A percentile compares a stretch with the other conserved stretches of the same genome.
These are phyloP conservation scores for Xylaria venustula DNA, from an alignment of 495 filamentous ascomycete genomes.

Conservation along the genomic window DNA sequence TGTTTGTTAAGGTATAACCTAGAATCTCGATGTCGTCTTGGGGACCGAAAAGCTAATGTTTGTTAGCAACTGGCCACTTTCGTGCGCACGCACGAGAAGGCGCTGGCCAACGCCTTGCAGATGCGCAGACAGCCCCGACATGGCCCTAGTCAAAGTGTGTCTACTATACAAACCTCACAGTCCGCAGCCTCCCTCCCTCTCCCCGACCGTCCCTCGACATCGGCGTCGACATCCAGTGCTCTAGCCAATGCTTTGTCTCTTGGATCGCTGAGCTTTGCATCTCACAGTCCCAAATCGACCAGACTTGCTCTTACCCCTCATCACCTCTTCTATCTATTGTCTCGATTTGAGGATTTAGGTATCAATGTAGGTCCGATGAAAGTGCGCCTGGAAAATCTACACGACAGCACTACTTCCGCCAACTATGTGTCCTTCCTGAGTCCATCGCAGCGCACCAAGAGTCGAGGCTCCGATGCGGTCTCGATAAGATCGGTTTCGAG, in stretches of 20 bases:
- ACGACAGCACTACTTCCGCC: conserved; percentile 77
- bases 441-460: conserved; percentile 71
- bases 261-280: conserved; percentile 78
- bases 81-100: conserved; percentile 96
- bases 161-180: conserved; percentile 46
- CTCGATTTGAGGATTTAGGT: conserved; percentile 87
- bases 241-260: conserved; percentile 84
- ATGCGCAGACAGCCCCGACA: conserved; percentile 70
- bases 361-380: conserved; percentile 94
- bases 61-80: conserved; percentile 87
- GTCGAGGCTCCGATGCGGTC: conserved; percentile 74
- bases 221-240: conserved; percentile 67
- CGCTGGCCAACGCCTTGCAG: conserved; percentile 92
- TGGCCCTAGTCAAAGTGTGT: conserved; percentile 57
- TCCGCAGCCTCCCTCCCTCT: conserved; percentile 47
- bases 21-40: background rate
- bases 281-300: conserved; percentile 78
- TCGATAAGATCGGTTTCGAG: conserved; percentile 96
- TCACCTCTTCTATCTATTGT: conserved; percentile 93
- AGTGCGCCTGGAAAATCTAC: conserved; percentile 89
- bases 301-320: conserved; percentile 95
- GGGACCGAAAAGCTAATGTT: conserved; percentile 11
- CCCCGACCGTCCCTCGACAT: conserved; percentile 52
- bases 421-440: conserved; percentile 96
- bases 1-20: conserved; percentile 74